A percentile compares a stretch with the other conserved stretches of the same genome.
Evolutionary conservation across 805 yeast species (phyloP).

Genomic region (Wickerhamiella shivajii): DNA sequence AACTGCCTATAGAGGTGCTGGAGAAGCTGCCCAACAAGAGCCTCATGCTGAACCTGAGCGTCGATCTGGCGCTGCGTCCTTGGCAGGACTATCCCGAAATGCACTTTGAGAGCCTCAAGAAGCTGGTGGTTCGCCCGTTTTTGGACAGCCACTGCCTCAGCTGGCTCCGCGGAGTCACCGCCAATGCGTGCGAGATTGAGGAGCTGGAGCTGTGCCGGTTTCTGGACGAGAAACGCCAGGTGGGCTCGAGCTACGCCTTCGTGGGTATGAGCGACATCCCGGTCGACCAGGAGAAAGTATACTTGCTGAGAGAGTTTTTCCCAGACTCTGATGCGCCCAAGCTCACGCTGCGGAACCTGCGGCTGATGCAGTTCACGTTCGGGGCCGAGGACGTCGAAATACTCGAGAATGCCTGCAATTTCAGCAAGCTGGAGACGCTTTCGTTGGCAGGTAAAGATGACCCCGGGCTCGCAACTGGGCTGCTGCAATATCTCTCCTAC

Average conservation of each 20-base stretch:
- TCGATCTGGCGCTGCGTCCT: conserved; percentile 16
- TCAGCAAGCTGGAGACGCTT: conserved; percentile 11
- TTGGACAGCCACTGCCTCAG: conserved; percentile 12
- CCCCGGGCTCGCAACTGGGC: conserved; percentile 9
- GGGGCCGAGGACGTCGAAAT: conserved; percentile 5
- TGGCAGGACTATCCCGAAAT: conserved; percentile 13
- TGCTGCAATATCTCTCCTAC: conserved; percentile 8
- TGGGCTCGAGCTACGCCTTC: conserved; percentile 22
- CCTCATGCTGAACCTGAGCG: conserved; percentile 11
- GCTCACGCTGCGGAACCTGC: conserved; percentile 8
- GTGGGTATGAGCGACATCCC: conserved; percentile 14
- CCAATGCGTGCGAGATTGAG: conserved; percentile 11
- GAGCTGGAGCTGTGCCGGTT: conserved; percentile 16
- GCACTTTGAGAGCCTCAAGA: conserved; percentile 13
- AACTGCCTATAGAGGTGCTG: conserved; percentile 19
- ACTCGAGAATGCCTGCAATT: conserved; percentile 8
- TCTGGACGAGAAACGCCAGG: conserved; percentile 14
- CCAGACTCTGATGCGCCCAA: conserved; percentile 4
- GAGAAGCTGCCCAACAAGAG: conserved; percentile 12
- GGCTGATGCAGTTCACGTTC: conserved; percentile 9
- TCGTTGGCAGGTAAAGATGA: conserved; percentile 10
- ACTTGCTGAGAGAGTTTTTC: conserved; percentile 4
- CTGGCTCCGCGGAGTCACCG: conserved; percentile 14
- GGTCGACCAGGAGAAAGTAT: not conserved
- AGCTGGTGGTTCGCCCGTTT: conserved; percentile 19